These are phyloP conservation scores for Termitomyces sp. DNA, from an alignment of 768 basidiomycete genomes.

Conservation along the genomic window DNA sequence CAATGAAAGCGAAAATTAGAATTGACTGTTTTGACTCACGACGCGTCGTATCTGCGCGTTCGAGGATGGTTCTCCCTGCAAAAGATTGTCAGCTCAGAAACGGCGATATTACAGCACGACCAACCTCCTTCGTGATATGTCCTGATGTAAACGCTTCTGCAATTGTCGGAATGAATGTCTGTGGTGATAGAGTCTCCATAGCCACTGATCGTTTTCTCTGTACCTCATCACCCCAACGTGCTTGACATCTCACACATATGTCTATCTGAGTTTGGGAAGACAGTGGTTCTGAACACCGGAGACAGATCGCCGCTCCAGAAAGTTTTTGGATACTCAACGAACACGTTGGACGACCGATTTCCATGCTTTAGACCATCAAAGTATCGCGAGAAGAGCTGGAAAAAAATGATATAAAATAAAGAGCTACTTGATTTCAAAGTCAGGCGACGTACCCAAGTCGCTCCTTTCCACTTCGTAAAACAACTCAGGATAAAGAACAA, in stretches of 20 bases:
- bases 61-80: neutral
- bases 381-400: neutral
- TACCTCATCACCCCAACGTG: neutral
- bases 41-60: neutral
- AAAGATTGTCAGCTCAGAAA: neutral
- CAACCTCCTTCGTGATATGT: neutral
- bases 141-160: neutral
- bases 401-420: neutral
- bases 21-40: neutral
- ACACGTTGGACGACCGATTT: neutral
- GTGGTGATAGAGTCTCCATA: neutral
- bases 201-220: neutral
- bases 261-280: neutral
- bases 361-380: slow-evolving; percentile 11
- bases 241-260: slow-evolving; percentile 8
- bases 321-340: neutral
- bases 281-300: slow-evolving; percentile 3
- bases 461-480: neutral
- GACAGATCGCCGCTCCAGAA: neutral
- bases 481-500: neutral
- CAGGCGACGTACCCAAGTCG: neutral
- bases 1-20: neutral
- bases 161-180: neutral
- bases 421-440: neutral
- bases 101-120: neutral